Base-by-base conservation (phyloP, 176 grass and related monocot species). In the Hsuehochloa calcarea region DNA sequence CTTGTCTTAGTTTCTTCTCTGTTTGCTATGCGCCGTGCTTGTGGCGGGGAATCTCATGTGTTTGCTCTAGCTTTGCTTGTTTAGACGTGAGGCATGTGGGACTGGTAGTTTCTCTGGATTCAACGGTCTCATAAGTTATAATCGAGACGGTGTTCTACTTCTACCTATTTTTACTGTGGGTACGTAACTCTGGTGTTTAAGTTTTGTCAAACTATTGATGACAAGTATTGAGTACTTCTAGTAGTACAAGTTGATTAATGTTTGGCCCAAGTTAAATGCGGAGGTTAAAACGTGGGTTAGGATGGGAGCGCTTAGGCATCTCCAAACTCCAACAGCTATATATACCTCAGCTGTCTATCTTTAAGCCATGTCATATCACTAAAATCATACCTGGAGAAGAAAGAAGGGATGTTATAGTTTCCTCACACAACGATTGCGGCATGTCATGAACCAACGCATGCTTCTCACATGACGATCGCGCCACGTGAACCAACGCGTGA, bases 41-140 rank as follows among this genome's bases (percentile, higher is more conserved):
- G 80, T 90, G 8, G 34, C 5, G 19, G 39, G 12, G 80, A 84
- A 86, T 87, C 85, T 79, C 13, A 43, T 71, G 73, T 78, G 65
- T 49, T 31, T 72, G 38, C 64, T 39, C 35, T 66, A 80, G 27
- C 62, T 31, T 74, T 54, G 56, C 11, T 49, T 86, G 65, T 83
- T 80, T 68, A 79, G 46, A 47, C 34, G 66, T 23, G n/a, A 66
- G 8, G 49, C 52, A 79, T 67, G 80, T 91, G 22, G 17, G 17
- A 20, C 39, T 66, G 43, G 82, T 74, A 35, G 19, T 55, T 72
- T 77, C 19, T n/a, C 34, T 25, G 62, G 63, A 80, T 80, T 47
- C 78, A 51, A 80, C 46, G 29, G 45, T 64, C 12, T 54, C 64
- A 39, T 80, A 34, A 34, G 31, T 34, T 34, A 34, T 29, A 8